phyloP scores from a whole-genome alignment of 1,139 yeast genomes.

The Sugiyamaella xylanicola region DNA sequence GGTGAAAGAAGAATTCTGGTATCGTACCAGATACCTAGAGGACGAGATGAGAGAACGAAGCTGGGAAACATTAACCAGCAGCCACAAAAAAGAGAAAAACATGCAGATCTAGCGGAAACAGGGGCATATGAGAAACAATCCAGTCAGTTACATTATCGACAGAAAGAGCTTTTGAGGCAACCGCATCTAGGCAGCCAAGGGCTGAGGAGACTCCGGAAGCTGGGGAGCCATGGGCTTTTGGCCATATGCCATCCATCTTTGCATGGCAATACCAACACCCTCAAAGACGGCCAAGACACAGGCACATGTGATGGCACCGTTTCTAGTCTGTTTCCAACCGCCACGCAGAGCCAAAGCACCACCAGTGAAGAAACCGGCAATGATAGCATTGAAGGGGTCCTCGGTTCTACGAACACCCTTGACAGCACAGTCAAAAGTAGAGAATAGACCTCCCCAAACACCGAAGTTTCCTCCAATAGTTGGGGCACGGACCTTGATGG shows the following conservation, averaged over 20 bases:
- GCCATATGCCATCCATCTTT: constrained; percentile 80
- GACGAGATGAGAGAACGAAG: neutral
- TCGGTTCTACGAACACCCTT: constrained; percentile 96
- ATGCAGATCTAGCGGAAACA: constrained; percentile 1
- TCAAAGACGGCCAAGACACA: constrained; percentile 94
- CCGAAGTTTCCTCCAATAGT: constrained; percentile 99
- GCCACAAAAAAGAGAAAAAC: neutral
- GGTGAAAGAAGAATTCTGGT: neutral
- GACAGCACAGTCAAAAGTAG: constrained; percentile 93
- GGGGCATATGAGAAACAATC: neutral
- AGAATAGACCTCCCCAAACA: constrained; percentile 98
- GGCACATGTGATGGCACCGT: constrained; percentile 97
- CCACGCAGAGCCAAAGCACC: constrained; percentile 98
- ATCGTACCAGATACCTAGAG: neutral
- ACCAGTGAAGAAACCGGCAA: constrained; percentile 98
- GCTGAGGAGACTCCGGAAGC: constrained; percentile 39
- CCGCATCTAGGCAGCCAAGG: constrained; percentile 35
- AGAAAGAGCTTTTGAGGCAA: too few relatives aligned
- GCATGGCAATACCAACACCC: constrained; percentile 97
- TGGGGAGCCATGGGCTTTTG: constrained; percentile 66
- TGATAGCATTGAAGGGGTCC: constrained; percentile 97
- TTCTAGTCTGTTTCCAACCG: constrained; percentile 96
- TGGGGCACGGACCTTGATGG: constrained; percentile 95
- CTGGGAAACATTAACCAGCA: neutral
- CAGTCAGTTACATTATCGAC: too few relatives aligned